These are phyloP conservation scores for Fomitopsis pulvina DNA, from an alignment of 768 basidiomycete genomes.

Conservation along the genomic window DNA sequence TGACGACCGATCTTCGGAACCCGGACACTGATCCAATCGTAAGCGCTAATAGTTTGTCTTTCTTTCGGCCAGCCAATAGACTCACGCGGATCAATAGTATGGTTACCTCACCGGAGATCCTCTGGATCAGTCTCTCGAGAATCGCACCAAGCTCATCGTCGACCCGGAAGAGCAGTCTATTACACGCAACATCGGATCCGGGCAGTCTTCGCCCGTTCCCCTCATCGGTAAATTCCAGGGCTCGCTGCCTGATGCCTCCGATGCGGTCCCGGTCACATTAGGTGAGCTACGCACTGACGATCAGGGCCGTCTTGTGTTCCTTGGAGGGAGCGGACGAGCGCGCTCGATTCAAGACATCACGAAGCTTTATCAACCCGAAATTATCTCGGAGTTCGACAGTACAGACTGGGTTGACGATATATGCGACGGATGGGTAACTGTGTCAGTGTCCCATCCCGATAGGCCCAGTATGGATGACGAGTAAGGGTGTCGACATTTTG, in stretches of 20 bases:
- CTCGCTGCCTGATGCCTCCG: constrained; percentile 14
- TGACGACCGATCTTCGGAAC: constrained; percentile 15
- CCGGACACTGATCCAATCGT: constrained; percentile 12
- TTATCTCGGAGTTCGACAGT: constrained; percentile 25
- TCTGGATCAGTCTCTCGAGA: constrained; percentile 9
- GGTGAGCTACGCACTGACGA: constrained; percentile 21
- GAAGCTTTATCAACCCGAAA: constrained; percentile 17
- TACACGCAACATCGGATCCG: too few relatives aligned
- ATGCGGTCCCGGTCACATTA: constrained; percentile 13
- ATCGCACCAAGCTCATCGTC: constrained; percentile 18
- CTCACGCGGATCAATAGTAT: not conserved
- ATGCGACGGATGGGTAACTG: constrained; percentile 27
- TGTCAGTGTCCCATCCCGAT: constrained; percentile 13
- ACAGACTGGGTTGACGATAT: constrained; percentile 29
- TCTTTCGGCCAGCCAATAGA: not conserved
- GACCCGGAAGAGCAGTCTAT: constrained; percentile 12
- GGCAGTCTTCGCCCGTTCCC: not conserved
- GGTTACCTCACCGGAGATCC: not conserved
- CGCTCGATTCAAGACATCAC: constrained; percentile 11
- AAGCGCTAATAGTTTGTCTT: not conserved
- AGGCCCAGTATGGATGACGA: not conserved
- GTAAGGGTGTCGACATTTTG: not conserved
- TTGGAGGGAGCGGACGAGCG: constrained; percentile 23
- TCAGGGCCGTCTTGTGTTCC: constrained; percentile 25
- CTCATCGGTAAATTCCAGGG: constrained; percentile 18